Conservation (phyloP, 164 flowering plant species). For the Vitis rupestris region DNA sequence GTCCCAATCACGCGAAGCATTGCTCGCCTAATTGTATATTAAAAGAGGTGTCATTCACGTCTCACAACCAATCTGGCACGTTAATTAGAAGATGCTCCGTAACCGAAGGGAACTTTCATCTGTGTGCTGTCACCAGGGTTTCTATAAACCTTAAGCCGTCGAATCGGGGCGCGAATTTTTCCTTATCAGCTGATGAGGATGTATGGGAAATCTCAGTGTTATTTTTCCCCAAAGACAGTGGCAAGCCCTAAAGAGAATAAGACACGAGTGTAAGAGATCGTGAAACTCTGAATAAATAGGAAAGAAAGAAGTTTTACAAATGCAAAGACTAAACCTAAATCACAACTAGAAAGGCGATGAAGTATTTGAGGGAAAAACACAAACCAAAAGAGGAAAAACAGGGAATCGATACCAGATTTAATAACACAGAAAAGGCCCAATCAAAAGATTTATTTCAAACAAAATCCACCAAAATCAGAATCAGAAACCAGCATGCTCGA, state of each 20-base stretch:
- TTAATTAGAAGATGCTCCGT: too few relatives aligned
- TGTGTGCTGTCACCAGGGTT: conserved; percentile 53
- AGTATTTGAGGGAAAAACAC: too few relatives aligned
- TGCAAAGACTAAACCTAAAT: background rate
- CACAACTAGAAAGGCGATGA: background rate
- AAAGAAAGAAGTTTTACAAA: too few relatives aligned
- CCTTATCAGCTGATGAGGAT: conserved; percentile 14
- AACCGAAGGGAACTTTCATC: conserved; percentile 18
- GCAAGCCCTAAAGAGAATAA: background rate
- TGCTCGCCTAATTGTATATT: background rate
- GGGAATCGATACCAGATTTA: too few relatives aligned
- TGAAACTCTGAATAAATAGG: background rate
- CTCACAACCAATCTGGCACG: background rate
- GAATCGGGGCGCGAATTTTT: conserved; percentile 38
- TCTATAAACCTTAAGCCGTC: conserved; percentile 61
- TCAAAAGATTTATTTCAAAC: too few relatives aligned
- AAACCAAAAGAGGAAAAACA: too few relatives aligned
- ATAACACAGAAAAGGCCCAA: too few relatives aligned
- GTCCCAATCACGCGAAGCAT: background rate
- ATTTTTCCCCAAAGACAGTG: background rate
- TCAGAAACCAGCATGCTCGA: too few relatives aligned
- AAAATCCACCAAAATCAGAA: too few relatives aligned
- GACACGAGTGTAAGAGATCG: too few relatives aligned
- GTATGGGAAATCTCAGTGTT: too few relatives aligned
- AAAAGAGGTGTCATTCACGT: background rate